Evolutionary conservation across 768 basidiomycete species (phyloP), one percentile per base, ranked within the genome.

Genomic region (Postia placenta): DNA sequence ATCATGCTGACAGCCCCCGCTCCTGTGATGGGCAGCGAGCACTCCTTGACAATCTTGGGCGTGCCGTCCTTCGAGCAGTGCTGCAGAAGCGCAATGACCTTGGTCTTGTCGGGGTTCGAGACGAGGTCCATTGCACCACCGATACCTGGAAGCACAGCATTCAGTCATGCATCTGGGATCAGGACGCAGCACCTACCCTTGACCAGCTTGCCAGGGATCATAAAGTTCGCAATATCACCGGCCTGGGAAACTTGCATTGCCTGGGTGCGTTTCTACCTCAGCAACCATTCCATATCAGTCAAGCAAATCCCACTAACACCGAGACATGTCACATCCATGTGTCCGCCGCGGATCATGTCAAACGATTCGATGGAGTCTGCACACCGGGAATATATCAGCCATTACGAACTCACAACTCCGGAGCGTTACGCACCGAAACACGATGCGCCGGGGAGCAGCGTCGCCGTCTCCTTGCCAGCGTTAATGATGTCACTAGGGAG

Each of bases 91-190:
- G 76, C 90, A 47, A 94, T 89, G 56, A 92, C 85, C 67, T 88
- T 93, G 38, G 93, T 96, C 70, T 85, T 84, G 66, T 94, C 91
- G 1, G 92, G 92, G 68, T 94, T 95, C 47, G 92, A 93, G 49
- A 92, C 90, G 44, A 93, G 81, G 61, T 93, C 91, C 90, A 93
- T 93, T 2, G 92, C 92, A 52, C 93, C 93, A 30, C 93, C 92
- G 62, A 94, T 92, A 40, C 89, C 88, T 86, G 60, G 44, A 15
- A 51, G 7, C 19, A 4, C 19, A 15, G 39, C 26, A 4, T 27
- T 52, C 41, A 61, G 11, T n/a, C 4, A 23, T 9, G 11, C n/a
- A 28, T 38, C 22, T 30, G 38, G 6, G 23, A 11, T 28, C 36
- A 14, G 22, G 23, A 11, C 23, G 4, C 9, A 42, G 11, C 14